Conservation (phyloP, 331 rosid species). For the Rhamnella rubrinervis region DNA sequence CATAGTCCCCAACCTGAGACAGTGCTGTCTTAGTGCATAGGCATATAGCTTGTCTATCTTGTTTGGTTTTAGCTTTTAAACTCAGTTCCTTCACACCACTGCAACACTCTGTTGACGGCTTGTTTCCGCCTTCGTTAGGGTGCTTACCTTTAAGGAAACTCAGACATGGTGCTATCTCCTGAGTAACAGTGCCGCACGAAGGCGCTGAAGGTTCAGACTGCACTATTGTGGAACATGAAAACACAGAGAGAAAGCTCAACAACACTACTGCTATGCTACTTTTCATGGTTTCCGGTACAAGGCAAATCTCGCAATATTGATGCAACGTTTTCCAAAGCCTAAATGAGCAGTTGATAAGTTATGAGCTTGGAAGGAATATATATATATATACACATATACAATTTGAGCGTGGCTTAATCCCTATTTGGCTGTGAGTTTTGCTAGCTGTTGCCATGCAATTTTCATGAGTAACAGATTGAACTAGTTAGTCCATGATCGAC, state of each 20-base stretch:
- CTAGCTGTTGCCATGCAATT: constrained; percentile 12
- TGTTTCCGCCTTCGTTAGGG: not conserved
- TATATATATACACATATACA: not conserved
- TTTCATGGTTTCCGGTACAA: too few relatives aligned
- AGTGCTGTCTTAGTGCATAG: constrained; percentile 12
- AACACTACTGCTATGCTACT: not conserved
- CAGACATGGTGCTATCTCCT: constrained; percentile 2
- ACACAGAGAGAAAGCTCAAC: constrained; percentile 6
- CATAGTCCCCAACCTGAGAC: not conserved
- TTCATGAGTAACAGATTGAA: constrained; percentile 8
- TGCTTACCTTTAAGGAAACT: constrained; percentile 4
- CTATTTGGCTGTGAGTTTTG: not conserved
- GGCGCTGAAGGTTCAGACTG: constrained; percentile 2
- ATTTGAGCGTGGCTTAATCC: not conserved
- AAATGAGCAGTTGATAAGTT: not conserved
- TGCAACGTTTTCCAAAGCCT: too few relatives aligned
- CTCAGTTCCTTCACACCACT: constrained; percentile 13
- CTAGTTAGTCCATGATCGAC: too few relatives aligned
- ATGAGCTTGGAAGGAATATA: not conserved
- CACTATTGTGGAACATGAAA: not conserved
- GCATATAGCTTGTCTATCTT: constrained; percentile 17
- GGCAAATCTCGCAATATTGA: too few relatives aligned
- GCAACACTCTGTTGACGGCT: constrained; percentile 26
- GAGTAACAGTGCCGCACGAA: not conserved
- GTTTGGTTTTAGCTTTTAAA: not conserved